Base-by-base conservation (phyloP, 2,329 filamentous ascomycete genomes). In the Epichloe gansuensis region DNA sequence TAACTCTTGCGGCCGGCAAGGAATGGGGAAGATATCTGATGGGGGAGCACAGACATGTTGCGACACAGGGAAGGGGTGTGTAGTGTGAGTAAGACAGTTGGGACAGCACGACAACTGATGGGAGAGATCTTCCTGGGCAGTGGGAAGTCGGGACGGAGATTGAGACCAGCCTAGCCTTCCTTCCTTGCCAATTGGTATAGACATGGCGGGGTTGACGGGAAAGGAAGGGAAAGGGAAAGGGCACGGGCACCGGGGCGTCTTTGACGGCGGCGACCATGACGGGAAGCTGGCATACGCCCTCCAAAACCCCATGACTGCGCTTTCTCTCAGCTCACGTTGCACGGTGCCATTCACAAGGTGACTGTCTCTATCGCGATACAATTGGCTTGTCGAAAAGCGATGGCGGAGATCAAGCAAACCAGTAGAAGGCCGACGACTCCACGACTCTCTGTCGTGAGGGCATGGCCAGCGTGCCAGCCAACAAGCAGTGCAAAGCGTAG, bases 181-280 rank as follows among this genome's bases (percentile, higher is more conserved):
- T 21, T 21, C 17, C n/a, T 34, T 11, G 44, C 11, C 23, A 12
- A 46, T 31, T n/a, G n/a, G 23, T 31, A 23, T 6, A 39, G 21
- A 21, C 46, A 36, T 38, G 36, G 48, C 39, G 48, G 25, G 48
- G 48, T 27, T 12, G 50, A 44, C 39, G 50, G 50, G 17, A 47
- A n/a, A 31, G 27, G 27, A n/a, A 31, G 27, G 27, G 23, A 31
- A 31, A 31, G 27, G 42, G 43, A 34, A 35, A 43, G 51, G 25
- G 46, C 41, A 39, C 51, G 46, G 47, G 35, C 40, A 25, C 35
- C 25, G 23, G 23, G 21, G 46, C 23, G 11, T 43, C 36, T 52
- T 40, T 27, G 11, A 45, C 49, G 31, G 40, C 48, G 21, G 49
- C 31, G 12, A 40, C 49, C 15, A 45, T 51, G 42, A 40, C 42